Conservation (phyloP, 1,284 basidiomycete genomes). For the Cryptococcus floricola region DNA sequence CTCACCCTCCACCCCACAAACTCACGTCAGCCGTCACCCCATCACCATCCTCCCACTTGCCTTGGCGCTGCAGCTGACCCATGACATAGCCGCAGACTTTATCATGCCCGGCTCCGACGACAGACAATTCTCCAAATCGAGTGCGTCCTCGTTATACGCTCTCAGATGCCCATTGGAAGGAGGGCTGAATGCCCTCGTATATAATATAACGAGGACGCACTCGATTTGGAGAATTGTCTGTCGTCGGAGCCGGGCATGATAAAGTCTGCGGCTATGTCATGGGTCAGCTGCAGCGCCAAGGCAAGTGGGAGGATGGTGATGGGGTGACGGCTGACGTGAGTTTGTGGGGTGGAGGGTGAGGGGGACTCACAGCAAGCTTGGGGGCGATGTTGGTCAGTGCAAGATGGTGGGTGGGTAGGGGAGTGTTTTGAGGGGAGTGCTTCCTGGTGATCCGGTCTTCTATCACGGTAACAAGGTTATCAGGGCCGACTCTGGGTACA, state of each 20-base stretch:
- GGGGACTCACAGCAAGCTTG: slow-evolving; percentile 7
- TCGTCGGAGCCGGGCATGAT: too few relatives aligned
- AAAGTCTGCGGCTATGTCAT: slow-evolving; percentile 4
- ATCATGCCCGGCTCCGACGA: too few relatives aligned
- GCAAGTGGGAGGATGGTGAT: background rate
- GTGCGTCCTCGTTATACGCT: too few relatives aligned
- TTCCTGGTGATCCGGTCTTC: slow-evolving; percentile 38
- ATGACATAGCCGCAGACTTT: slow-evolving; percentile 4
- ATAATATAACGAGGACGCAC: too few relatives aligned
- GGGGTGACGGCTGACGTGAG: background rate
- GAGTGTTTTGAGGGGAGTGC: slow-evolving; percentile 12
- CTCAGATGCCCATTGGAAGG: too few relatives aligned
- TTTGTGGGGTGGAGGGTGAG: background rate
- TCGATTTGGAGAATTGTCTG: too few relatives aligned
- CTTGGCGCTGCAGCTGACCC: background rate
- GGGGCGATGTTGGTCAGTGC: background rate
- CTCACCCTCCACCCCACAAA: background rate
- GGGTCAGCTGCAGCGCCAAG: background rate
- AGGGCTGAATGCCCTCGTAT: too few relatives aligned
- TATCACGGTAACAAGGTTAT: slow-evolving; percentile 37
- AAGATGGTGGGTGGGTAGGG: background rate
- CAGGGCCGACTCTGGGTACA: slow-evolving; percentile 25
- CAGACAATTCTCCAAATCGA: too few relatives aligned
- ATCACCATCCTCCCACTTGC: background rate
- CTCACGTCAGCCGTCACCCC: background rate